These are phyloP conservation scores for Corynascus novoguineensis DNA, from an alignment of 495 filamentous ascomycete genomes.

Conservation along the genomic window DNA sequence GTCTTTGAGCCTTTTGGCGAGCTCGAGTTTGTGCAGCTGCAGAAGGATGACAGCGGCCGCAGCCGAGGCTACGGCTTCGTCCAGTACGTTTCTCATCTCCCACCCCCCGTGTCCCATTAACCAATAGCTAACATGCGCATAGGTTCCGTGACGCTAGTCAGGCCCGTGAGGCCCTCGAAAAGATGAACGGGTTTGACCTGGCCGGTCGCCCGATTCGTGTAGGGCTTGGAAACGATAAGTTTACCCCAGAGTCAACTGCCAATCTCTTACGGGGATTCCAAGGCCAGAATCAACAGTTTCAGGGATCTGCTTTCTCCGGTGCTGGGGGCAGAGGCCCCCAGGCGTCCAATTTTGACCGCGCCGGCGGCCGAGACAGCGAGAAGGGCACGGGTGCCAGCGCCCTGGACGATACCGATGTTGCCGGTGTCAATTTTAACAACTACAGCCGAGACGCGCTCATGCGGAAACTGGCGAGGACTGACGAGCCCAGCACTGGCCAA, in stretches of 20 bases:
- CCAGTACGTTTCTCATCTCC: slow-evolving; percentile 62
- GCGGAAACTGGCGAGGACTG: slow-evolving; percentile 94
- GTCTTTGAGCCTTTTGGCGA: slow-evolving; percentile 98
- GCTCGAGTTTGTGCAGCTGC: slow-evolving; percentile 93
- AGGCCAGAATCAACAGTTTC: slow-evolving; percentile 72
- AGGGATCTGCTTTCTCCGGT: slow-evolving; percentile 93
- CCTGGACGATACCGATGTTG: slow-evolving; percentile 95
- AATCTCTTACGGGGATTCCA: slow-evolving; percentile 85
- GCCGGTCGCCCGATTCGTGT: slow-evolving; percentile 96
- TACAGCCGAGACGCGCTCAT: slow-evolving; percentile 96
- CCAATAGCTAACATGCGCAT: slow-evolving; percentile 29
- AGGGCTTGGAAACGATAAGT: slow-evolving; percentile 99
- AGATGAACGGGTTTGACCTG: slow-evolving; percentile 99
- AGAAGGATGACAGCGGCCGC: slow-evolving; percentile 86
- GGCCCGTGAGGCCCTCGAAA: slow-evolving; percentile 89
- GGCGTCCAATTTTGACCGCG: slow-evolving; percentile 88
- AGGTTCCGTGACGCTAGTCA: slow-evolving; percentile 91
- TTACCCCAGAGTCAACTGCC: slow-evolving; percentile 93
- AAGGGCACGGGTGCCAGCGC: slow-evolving; percentile 92
- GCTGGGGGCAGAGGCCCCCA: slow-evolving; percentile 83
- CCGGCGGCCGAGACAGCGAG: slow-evolving; percentile 83
- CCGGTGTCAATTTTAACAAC: slow-evolving; percentile 98
- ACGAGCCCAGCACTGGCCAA: slow-evolving; percentile 65
- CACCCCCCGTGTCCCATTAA: neutral
- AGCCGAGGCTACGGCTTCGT: slow-evolving; percentile 98